A percentile compares a stretch with the other conserved stretches of the same genome.
These are phyloP conservation scores for Erysimum pusillum DNA, from an alignment of 441 rosid species.

Conservation along the genomic window DNA sequence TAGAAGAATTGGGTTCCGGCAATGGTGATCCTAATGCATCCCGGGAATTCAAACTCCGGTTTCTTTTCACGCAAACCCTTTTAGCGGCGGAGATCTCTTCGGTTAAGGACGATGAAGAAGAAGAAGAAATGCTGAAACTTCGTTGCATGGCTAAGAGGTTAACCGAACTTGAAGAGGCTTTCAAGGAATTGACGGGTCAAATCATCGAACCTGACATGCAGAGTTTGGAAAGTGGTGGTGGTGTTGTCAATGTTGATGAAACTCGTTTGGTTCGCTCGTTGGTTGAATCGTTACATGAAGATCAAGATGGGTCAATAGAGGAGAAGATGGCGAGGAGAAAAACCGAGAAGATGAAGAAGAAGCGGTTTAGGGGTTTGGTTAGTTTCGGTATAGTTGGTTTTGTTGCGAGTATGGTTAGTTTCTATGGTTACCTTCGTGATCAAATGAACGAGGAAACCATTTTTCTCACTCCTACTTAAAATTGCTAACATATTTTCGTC, in stretches of 20 bases:
- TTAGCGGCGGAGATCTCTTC: slow-evolving; percentile 62
- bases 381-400: slow-evolving; percentile 49
- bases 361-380: slow-evolving; percentile 40
- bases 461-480: slow-evolving; percentile 50
- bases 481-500: background rate
- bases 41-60: slow-evolving; percentile 52
- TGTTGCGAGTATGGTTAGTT: slow-evolving; percentile 43
- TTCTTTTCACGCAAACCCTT: slow-evolving; percentile 59
- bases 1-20: slow-evolving; percentile 29
- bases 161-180: slow-evolving; percentile 25
- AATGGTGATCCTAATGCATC: slow-evolving; percentile 24
- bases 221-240: slow-evolving; percentile 6
- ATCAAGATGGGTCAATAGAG: slow-evolving; percentile 12
- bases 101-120: slow-evolving; percentile 23
- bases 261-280: slow-evolving; percentile 21
- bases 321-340: slow-evolving; percentile 15
- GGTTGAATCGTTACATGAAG: background rate
- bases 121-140: slow-evolving; percentile 18
- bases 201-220: background rate
- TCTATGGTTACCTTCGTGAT: slow-evolving; percentile 41
- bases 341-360: slow-evolving; percentile 19
- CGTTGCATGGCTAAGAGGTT: slow-evolving; percentile 26
- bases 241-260: slow-evolving; percentile 19
- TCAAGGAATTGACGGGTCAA: background rate
- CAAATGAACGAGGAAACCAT: background rate